These are phyloP conservation scores for Vaccinium darrowii DNA, from an alignment of 148 eudicot species.

Conservation along the genomic window DNA sequence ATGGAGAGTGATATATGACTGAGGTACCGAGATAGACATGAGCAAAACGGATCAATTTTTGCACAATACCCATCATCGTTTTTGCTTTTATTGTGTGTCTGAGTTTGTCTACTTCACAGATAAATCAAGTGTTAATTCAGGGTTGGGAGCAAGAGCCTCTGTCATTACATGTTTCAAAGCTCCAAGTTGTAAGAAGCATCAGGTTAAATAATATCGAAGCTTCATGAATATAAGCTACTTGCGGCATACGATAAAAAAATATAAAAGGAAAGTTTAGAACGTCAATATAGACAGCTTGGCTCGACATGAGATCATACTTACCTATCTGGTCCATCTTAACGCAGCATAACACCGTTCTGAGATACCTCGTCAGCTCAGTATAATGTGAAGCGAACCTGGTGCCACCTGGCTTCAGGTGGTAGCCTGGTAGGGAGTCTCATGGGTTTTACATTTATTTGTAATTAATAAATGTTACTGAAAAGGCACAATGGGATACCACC, in stretches of 20 bases:
- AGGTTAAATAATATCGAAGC: neutral
- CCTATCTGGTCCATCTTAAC: no score
- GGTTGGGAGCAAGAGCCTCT: neutral
- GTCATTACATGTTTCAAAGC: neutral
- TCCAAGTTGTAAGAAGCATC: neutral
- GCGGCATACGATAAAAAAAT: neutral
- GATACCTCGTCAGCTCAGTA: no score
- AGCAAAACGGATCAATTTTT: neutral
- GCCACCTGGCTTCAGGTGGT: no score
- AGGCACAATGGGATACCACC: no score
- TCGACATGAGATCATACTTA: no score
- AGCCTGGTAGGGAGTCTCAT: no score
- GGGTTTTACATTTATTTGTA: no score
- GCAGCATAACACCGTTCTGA: no score
- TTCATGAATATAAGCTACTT: neutral
- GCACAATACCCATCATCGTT: neutral
- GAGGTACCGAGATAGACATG: neutral
- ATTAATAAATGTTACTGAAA: no score
- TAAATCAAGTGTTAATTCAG: neutral
- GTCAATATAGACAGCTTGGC: neutral
- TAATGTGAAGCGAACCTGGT: no score
- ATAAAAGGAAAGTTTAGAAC: neutral
- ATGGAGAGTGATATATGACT: neutral
- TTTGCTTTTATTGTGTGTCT: neutral
- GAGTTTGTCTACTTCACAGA: neutral